These are phyloP conservation scores for Spinacia oleracea DNA, from an alignment of 179 eudicot species.

Conservation along the genomic window DNA sequence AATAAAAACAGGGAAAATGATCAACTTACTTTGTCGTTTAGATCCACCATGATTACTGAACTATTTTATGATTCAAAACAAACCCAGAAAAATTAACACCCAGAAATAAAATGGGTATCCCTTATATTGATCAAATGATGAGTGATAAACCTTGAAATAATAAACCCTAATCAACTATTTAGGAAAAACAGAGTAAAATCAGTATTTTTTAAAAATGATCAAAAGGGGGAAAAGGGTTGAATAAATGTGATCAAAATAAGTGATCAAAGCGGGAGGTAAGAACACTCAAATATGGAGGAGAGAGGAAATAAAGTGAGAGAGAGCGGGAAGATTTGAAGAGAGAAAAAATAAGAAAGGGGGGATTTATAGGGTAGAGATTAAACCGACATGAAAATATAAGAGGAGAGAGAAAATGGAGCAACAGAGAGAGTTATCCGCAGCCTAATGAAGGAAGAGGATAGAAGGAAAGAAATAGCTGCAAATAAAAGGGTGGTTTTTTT, in stretches of 20 bases:
- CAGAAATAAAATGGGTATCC: slow-evolving; percentile 21
- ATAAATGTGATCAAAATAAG: not conserved
- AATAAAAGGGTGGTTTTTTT: not conserved
- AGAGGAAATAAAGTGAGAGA: slow-evolving; percentile 16
- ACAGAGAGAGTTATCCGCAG: slow-evolving; percentile 24
- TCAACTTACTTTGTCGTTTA: slow-evolving; percentile 61
- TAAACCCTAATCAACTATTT: slow-evolving; percentile 22
- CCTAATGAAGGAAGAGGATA: slow-evolving; percentile 10
- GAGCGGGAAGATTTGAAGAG: not conserved
- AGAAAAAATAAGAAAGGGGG: slow-evolving; percentile 1
- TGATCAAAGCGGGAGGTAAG: slow-evolving; percentile 5
- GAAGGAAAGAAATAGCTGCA: not conserved
- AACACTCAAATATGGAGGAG: not conserved
- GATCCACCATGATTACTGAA: slow-evolving; percentile 57
- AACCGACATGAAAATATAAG: slow-evolving; percentile 32
- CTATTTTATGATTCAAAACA: slow-evolving; percentile 25
- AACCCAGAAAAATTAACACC: slow-evolving; percentile 35
- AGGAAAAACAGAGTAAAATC: not conserved
- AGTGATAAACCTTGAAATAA: not conserved
- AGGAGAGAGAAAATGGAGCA: slow-evolving; percentile 19
- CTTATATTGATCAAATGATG: slow-evolving; percentile 15
- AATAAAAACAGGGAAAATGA: slow-evolving; percentile 30
- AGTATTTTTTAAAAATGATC: not conserved
- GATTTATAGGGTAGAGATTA: slow-evolving; percentile 18
- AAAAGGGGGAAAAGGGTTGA: not conserved